Evolutionary conservation across 2,329 filamentous ascomycete genomes (phyloP).

Genomic region (Verticillium isaacii): DNA sequence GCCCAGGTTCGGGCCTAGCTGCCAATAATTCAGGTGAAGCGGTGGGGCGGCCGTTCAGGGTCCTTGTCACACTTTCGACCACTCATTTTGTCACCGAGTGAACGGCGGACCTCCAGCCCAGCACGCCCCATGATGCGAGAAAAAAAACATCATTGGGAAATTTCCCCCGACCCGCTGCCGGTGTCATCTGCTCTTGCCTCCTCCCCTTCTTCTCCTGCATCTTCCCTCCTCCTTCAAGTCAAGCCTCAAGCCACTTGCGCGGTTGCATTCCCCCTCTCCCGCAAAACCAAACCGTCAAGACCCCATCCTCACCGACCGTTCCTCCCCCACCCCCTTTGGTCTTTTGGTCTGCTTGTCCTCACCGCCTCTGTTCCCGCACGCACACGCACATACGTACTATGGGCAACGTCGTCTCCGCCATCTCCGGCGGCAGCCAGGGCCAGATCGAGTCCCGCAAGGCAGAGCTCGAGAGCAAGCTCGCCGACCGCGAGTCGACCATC

Average conservation of each 20-base stretch:
- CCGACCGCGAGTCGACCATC: constrained; percentile 32
- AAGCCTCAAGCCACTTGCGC: too few species aligned
- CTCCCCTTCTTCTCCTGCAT: background rate
- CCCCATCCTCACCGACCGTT: background rate
- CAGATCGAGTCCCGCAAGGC: constrained; percentile 25
- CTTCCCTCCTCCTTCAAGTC: background rate
- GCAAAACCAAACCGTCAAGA: constrained; percentile 4
- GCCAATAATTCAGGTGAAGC: background rate
- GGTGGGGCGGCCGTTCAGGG: background rate
- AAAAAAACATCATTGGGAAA: constrained; percentile 8
- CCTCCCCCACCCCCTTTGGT: background rate
- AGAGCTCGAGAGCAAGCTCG: constrained; percentile 31
- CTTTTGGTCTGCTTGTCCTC: background rate
- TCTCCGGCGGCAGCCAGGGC: constrained; percentile 26
- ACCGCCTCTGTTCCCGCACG: background rate
- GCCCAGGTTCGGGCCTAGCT: background rate
- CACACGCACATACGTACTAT: constrained; percentile 16
- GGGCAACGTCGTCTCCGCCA: constrained; percentile 35
- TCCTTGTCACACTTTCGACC: constrained; percentile 1
- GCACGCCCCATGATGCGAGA: constrained; percentile 5
- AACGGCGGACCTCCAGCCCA: constrained; percentile 3
- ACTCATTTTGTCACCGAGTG: constrained; percentile 13
- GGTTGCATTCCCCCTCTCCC: background rate
- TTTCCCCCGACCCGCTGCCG: constrained; percentile 5
- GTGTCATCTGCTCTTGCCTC: background rate